Percentiles rank a stretch among this genome's conserved stretches.
Conservation (phyloP, 164 flowering plant species). For the Amborella trichopoda region DNA sequence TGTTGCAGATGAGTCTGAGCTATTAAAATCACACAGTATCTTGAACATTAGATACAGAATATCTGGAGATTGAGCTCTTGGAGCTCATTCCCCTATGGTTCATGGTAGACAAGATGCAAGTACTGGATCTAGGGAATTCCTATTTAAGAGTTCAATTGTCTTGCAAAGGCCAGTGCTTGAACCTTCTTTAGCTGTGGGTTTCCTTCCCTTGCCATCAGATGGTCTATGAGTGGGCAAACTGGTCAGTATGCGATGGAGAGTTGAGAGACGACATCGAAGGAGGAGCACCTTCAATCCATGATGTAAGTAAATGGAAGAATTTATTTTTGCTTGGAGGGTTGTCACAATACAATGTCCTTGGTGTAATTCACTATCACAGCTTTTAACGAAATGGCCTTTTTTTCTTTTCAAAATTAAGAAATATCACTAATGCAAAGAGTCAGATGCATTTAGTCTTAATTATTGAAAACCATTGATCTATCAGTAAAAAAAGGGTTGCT, state of each 20-base stretch:
- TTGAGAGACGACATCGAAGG: constrained; percentile 62
- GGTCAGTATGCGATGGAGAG: constrained; percentile 78
- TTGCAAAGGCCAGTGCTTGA: constrained; percentile 83
- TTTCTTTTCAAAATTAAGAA: no score
- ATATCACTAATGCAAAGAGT: no score
- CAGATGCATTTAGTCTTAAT: no score
- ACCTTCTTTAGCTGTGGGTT: constrained; percentile 92
- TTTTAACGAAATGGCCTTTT: no score
- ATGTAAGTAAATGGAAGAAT: constrained; percentile 32
- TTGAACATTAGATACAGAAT: constrained; percentile 67
- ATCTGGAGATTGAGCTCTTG: constrained; percentile 54
- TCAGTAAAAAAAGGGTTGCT: no score
- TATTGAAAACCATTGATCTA: no score
- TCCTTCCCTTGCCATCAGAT: constrained; percentile 78
- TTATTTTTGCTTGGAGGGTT: not conserved
- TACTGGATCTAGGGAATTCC: constrained; percentile 21
- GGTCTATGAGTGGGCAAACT: constrained; percentile 89
- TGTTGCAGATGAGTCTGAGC: constrained; percentile 36
- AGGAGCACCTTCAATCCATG: constrained; percentile 17
- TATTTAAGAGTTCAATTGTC: constrained; percentile 66
- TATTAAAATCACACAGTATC: constrained; percentile 38
- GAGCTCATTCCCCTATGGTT: constrained; percentile 73
- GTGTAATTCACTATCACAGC: no score
- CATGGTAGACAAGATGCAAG: constrained; percentile 10
- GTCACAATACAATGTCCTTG: no score